Base-by-base conservation (phyloP, 352 stramenopile genomes). In the Phytopythium litorale region DNA sequence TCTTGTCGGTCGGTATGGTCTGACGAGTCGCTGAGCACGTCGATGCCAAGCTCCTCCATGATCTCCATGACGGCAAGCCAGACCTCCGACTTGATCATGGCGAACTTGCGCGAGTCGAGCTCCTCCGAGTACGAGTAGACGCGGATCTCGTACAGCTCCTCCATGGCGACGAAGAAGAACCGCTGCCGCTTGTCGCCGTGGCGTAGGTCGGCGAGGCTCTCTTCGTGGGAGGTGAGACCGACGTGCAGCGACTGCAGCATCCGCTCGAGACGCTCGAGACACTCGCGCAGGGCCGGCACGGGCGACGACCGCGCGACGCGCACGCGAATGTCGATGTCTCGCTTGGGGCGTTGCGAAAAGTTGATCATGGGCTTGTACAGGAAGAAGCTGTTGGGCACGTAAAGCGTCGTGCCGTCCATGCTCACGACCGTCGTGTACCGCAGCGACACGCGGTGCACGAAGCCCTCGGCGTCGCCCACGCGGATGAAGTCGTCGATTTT, bases 281-380 rank as follows among this genome's bases (percentile, higher is more conserved):
- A 85, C 18, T 79, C 58, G 18, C 83, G 81, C 12, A 96, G 70
- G 12, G 67, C 86, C 28, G 88, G 72, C 7, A 91, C 78, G 1
- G 81, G 45, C 13, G 84, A 92, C 40, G 67, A 57, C 11, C 72
- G 66, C 3, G 84, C 82, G 8, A 96, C 82, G 28, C 71, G 66
- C 13, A 94, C 74, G 23, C 75, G 77, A 25, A 96, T 81, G 58
- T 94, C 79, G 32, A 96, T 81, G 50, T 93, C 80, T 33, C 84
- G 76, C 61, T 96, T 96, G 3, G 87, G 87, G 0, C 84, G 83
- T 59, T 94, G 84, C 49, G 85, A 89, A 60, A 85, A 96, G 60
- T 96, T 96, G 35, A 96, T 79, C 87, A 96, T 94, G 28, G 84
- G 87, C 53, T 93, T 93, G 79, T 92, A 96, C n/a, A 96, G 67